phyloP scores from a whole-genome alignment of 2,329 filamentous ascomycete genomes.

The Mariannaea sp. region DNA sequence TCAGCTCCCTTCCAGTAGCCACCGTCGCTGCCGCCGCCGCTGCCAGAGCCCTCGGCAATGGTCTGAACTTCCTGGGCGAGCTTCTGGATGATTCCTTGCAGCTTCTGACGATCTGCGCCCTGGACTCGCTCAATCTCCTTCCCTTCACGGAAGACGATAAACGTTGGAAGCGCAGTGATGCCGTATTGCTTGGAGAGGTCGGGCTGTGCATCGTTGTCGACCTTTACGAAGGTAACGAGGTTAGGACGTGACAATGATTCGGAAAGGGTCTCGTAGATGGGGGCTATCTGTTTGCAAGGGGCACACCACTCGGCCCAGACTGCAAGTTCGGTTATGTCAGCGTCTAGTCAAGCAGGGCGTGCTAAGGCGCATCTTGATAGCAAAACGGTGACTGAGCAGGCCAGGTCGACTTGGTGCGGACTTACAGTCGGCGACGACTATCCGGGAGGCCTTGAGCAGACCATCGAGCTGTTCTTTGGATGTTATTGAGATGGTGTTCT shows the following conservation, averaged over 20 bases:
- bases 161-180: slow-evolving; percentile 84
- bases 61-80: slow-evolving; percentile 68
- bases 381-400: slow-evolving; percentile 19
- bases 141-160: slow-evolving; percentile 82
- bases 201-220: slow-evolving; percentile 79
- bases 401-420: slow-evolving; percentile 25
- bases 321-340: slow-evolving; percentile 45
- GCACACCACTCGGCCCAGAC: slow-evolving; percentile 89
- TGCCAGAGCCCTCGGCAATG: slow-evolving; percentile 53
- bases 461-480: slow-evolving; percentile 67
- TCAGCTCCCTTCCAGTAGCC: slow-evolving; percentile 73
- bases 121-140: slow-evolving; percentile 69
- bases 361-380: slow-evolving; percentile 22
- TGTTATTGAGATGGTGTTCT: slow-evolving; percentile 41
- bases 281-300: slow-evolving; percentile 82
- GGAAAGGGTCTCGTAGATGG: slow-evolving; percentile 80
- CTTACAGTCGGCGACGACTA: slow-evolving; percentile 91
- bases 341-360: slow-evolving; percentile 7
- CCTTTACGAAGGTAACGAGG: slow-evolving; percentile 81
- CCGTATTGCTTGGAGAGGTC: slow-evolving; percentile 75
- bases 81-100: slow-evolving; percentile 73
- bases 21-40: slow-evolving; percentile 44
- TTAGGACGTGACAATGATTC: slow-evolving; percentile 70
- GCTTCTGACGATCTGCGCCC: slow-evolving; percentile 73
- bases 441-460: slow-evolving; percentile 71